Conservation (phyloP, 1,284 basidiomycete species). For the Caloboletus firmus region DNA sequence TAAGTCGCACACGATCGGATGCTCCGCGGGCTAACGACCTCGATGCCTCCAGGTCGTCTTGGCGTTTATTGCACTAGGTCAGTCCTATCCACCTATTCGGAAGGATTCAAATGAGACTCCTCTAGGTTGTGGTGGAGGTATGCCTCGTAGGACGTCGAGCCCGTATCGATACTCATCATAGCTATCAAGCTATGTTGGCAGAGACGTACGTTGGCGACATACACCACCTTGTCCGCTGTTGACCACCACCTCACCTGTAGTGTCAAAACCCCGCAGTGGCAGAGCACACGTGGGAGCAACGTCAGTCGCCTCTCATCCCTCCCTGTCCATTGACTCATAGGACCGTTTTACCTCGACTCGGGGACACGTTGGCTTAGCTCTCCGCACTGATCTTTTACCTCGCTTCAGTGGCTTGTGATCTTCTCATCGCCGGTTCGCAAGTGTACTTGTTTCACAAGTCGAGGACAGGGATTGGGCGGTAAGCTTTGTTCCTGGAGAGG, state of each 20-base stretch:
- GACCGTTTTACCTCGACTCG: background rate
- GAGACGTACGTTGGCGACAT: slow-evolving; percentile 24
- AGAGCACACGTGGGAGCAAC: slow-evolving; percentile 27
- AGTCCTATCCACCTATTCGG: background rate
- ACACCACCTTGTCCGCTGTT: background rate
- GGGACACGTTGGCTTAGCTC: slow-evolving; percentile 13
- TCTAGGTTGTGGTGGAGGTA: slow-evolving; percentile 31
- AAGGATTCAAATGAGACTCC: background rate
- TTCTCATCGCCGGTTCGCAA: slow-evolving; percentile 36
- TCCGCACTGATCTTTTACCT: slow-evolving; percentile 34
- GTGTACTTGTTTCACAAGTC: slow-evolving; percentile 34
- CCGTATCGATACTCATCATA: slow-evolving; percentile 3
- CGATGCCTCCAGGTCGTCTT: slow-evolving; percentile 22
- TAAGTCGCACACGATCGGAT: slow-evolving; percentile 17
- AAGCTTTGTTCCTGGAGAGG: background rate
- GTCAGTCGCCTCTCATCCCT: slow-evolving; percentile 17
- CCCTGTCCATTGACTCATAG: background rate
- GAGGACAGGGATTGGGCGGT: slow-evolving; percentile 35
- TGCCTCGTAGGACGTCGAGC: background rate
- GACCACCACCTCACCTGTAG: slow-evolving; percentile 8
- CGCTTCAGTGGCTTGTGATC: slow-evolving; percentile 32
- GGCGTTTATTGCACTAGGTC: slow-evolving; percentile 34
- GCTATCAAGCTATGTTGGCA: slow-evolving; percentile 22
- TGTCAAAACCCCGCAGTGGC: slow-evolving; percentile 28
- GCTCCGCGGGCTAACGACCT: background rate